Conservation (phyloP, 1,139 yeast genomes). For the Hansenula sp. region DNA sequence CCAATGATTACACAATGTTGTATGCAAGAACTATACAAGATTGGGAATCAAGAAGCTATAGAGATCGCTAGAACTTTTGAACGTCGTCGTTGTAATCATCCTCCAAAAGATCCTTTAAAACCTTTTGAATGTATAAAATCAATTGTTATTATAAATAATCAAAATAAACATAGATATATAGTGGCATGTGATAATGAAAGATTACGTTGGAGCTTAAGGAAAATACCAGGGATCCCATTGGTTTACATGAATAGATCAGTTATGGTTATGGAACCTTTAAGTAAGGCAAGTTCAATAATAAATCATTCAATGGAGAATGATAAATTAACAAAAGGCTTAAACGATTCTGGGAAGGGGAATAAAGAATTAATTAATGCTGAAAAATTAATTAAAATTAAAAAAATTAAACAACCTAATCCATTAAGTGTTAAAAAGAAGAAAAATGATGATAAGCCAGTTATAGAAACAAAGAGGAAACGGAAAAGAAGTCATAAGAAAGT, state of each 20-base stretch:
- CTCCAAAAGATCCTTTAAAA: constrained; percentile 55
- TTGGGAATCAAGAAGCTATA: constrained; percentile 71
- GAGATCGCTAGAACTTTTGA: constrained; percentile 78
- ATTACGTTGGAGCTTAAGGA: constrained; percentile 63
- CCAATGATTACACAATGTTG: constrained; percentile 98
- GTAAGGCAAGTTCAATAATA: constrained; percentile 60
- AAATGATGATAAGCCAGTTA: too few relatives aligned
- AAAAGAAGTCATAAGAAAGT: constrained; percentile 8
- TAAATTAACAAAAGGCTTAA: constrained; percentile 76
- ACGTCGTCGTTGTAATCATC: constrained; percentile 67
- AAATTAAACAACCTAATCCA: constrained; percentile 81
- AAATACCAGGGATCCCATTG: constrained; percentile 86
- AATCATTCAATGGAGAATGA: constrained; percentile 54
- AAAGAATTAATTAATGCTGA: constrained; percentile 23
- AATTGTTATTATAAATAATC: constrained; percentile 66
- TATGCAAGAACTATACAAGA: constrained; percentile 75
- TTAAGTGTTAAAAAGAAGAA: constrained; percentile 74
- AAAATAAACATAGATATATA: constrained; percentile 84
- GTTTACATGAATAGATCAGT: constrained; percentile 86
- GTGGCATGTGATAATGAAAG: constrained; percentile 80
- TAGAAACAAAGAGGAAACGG: constrained; percentile 22
- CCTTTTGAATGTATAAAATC: constrained; percentile 76
- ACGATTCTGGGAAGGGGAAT: constrained; percentile 35
- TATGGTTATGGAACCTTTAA: constrained; percentile 93
- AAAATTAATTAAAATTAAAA: constrained; percentile 43